Evolutionary conservation across 1,284 basidiomycete species (phyloP).

Genomic region (Sutorius eximius): DNA sequence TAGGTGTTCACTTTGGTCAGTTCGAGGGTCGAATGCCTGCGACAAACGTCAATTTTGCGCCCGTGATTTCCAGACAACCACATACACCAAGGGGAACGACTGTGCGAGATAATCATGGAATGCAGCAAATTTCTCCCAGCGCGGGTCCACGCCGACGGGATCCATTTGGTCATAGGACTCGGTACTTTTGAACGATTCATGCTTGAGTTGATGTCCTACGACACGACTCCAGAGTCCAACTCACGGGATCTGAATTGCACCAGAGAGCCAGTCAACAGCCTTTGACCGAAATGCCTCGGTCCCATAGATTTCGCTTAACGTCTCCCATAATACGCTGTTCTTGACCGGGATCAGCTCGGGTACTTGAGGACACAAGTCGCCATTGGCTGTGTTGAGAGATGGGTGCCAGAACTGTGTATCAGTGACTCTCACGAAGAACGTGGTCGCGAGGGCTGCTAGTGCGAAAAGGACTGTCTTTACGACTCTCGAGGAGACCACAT

Average conservation of each 20-base stretch:
- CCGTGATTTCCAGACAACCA: neutral
- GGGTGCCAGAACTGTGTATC: conserved; percentile 8
- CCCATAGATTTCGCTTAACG: conserved; percentile 25
- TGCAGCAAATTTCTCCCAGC: conserved; percentile 45
- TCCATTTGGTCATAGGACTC: conserved; percentile 45
- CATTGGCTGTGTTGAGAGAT: neutral
- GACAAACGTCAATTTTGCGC: neutral
- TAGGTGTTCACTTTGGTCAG: conserved; percentile 63
- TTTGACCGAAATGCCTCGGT: conserved; percentile 34
- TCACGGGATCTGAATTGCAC: conserved; percentile 38
- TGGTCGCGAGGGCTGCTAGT: conserved; percentile 19
- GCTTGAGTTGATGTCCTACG: neutral
- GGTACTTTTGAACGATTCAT: conserved; percentile 18
- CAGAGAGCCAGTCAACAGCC: conserved; percentile 38
- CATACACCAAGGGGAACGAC: conserved; percentile 45
- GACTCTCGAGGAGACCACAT: conserved; percentile 7
- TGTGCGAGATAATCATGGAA: conserved; percentile 45
- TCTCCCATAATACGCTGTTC: conserved; percentile 28
- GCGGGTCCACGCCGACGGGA: conserved; percentile 43
- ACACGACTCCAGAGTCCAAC: conserved; percentile 4
- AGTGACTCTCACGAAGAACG: conserved; percentile 10
- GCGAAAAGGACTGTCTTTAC: conserved; percentile 14
- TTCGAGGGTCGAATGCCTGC: conserved; percentile 51
- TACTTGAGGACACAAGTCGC: conserved; percentile 30
- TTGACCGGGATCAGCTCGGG: conserved; percentile 28